Evolutionary conservation across 2,329 filamentous ascomycete species (phyloP), one percentile per base, ranked within the genome.

Genomic region (Leptographium radiaticola): DNA sequence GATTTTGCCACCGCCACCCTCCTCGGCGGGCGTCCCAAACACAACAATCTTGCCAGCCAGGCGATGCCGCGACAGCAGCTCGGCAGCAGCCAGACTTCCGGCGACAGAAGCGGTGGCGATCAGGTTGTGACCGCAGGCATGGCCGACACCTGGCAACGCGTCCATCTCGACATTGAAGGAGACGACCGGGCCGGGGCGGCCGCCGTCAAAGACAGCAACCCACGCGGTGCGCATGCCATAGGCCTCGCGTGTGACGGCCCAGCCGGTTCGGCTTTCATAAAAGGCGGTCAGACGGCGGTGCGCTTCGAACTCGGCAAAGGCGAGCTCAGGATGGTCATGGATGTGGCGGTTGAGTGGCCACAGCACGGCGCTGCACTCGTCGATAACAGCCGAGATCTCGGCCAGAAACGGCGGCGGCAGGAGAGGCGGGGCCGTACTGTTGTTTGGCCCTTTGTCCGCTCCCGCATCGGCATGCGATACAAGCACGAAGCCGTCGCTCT

Each of bases 91-190:
- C 3, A 80, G 60, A 30, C 69, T 73, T 3, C 65, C 73, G 1
- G 72, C 68, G 11, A 77, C 62, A 0, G 74, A 75, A 3, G 72
- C 69, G 0, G 68, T 72, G 6, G 74, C 74, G 53, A 78, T 77
- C 40, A 77, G 67, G 57, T 79, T 79, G 63, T 79, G 76, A 5
- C 76, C 76, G 53, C 76, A 79, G 9, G 74, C 74, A 58, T 78
- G 75, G 39, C 75, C 75, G 9, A 77, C 68, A 1, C 67, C 70
- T 1, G 74, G 71, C 4, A 78, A 66, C 4, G 74, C 73, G 59
- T 78, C 73, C 72, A 70, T 75, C 56, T 75, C 72, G 36, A 67
- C 71, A 49, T 74, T 75, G 60, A 72, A 73, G 0, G 71, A 71
- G 20, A 74, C 64, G 1, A 70, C 70, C 4, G 74, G 73, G 0